A percentile compares a stretch with the other conserved stretches of the same genome.
These are phyloP conservation scores for Kwoniella sp. DNA, from an alignment of 768 basidiomycete genomes.

Conservation along the genomic window DNA sequence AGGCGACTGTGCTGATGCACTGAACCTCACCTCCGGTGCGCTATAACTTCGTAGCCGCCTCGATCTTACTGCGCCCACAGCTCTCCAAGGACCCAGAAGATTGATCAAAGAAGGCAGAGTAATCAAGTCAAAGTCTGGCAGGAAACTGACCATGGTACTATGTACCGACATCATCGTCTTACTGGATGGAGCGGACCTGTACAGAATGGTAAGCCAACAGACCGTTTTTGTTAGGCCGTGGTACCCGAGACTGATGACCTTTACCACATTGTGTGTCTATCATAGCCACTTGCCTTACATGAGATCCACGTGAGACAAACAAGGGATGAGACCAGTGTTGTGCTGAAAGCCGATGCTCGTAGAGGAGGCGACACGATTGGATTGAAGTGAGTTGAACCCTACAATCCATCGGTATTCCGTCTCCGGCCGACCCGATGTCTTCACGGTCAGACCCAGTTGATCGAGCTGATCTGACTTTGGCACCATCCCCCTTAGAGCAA, in stretches of 20 bases:
- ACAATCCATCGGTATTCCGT: background rate
- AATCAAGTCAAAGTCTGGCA: constrained; percentile 79
- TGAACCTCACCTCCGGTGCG: no score
- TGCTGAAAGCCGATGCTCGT: constrained; percentile 68
- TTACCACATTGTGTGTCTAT: background rate
- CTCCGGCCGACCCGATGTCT: background rate
- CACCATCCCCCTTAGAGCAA: constrained; percentile 11
- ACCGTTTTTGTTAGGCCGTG: no score
- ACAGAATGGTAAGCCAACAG: constrained; percentile 70
- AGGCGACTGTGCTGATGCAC: background rate
- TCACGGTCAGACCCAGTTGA: no score
- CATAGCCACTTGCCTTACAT: constrained; percentile 65
- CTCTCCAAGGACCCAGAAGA: constrained; percentile 75
- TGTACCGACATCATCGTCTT: constrained; percentile 89
- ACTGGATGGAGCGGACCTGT: constrained; percentile 73
- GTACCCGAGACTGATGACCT: background rate
- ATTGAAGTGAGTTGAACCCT: background rate
- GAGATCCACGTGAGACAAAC: constrained; percentile 41
- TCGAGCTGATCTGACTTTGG: no score
- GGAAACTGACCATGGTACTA: constrained; percentile 73
- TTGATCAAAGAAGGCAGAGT: constrained; percentile 78
- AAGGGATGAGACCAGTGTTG: constrained; percentile 59
- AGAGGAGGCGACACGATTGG: constrained; percentile 71
- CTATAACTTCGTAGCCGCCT: constrained; percentile 69
- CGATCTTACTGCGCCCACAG: constrained; percentile 87